Conservation (phyloP, 345 rosid species). For the Pseudoturritis turrita region DNA sequence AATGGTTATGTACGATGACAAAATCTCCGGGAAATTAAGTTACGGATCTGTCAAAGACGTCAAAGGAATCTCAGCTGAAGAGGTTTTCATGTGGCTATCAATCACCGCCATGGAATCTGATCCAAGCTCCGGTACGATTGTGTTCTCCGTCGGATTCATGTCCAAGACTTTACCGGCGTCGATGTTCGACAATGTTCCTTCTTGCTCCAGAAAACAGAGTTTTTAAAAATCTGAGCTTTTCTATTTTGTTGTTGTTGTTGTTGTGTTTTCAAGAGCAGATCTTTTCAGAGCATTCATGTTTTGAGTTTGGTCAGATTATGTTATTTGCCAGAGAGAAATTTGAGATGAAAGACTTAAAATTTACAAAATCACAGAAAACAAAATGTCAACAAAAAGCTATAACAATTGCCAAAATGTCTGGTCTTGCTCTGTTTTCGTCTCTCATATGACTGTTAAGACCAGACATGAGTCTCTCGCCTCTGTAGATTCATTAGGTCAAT, state of each 20-base stretch:
- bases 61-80: constrained; percentile 65
- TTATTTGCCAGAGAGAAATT: neutral
- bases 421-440: constrained; percentile 28
- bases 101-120: constrained; percentile 55
- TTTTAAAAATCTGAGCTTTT: neutral
- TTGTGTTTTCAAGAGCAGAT: neutral
- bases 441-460: constrained; percentile 5
- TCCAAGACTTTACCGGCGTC: constrained; percentile 60
- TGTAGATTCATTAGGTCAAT: neutral
- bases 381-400: constrained; percentile 8
- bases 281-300: neutral
- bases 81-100: constrained; percentile 58
- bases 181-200: constrained; percentile 51
- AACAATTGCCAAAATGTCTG: neutral
- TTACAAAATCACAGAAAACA: constrained; percentile 27
- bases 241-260: too few species aligned
- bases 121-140: constrained; percentile 37
- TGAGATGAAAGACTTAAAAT: constrained; percentile 42
- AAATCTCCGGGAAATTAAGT: constrained; percentile 52
- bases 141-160: constrained; percentile 70
- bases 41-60: constrained; percentile 53
- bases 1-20: constrained; percentile 49
- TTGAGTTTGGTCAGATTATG: neutral
- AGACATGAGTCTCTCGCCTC: neutral
- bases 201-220: constrained; percentile 42